Base-by-base conservation (phyloP, 176 grass and related monocot genomes). In the Oryza nivara region DNA sequence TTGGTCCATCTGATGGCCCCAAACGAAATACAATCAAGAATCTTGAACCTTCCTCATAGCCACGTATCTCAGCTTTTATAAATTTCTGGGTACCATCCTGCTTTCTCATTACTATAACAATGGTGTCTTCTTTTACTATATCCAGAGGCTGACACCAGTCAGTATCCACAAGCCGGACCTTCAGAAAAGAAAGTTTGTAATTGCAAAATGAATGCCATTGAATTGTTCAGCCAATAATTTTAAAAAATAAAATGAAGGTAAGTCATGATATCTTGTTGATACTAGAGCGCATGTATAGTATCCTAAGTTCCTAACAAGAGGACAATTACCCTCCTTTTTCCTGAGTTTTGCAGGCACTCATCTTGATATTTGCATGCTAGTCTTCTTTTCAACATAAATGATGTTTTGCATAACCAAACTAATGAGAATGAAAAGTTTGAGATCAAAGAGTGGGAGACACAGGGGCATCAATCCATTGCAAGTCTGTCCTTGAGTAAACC, bases 41-140 rank as follows among this genome's bases (percentile, higher is more conserved):
- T 49, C 96, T 94, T 79, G 96, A 98, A 74, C 96, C 93, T 84
- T 98, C 96, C 56, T 98, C 96, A 65, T 95, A 90, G 64, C 91
- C 96, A 83, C 96, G 96, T 86, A 98, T 86, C 84, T 98, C 93
- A 77, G 93, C 80, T 89, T 87, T 98, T 43, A 98, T 14, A 87
- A 92, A 95, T 74, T 90, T 88, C 86, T 87, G 87, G 70, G 80
- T 88, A 88, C 74, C 84, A 77, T 92, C 86, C 75, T 91, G 84
- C 89, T 90, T 95, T 92, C 91, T 93, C 89, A 98, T 89, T 75
- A 92, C 89, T 83, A 98, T 91, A 81, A 83, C 77, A 65, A 98
- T 87, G 32, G 83, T 89, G 67, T 98, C 96, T 93, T 98, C 96
- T 87, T 95, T 98, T 91, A 86, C 65, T 86, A 98, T 92, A 82